Evolutionary conservation across 768 basidiomycete species (phyloP).

Genomic region (Tephrocybe sp.): DNA sequence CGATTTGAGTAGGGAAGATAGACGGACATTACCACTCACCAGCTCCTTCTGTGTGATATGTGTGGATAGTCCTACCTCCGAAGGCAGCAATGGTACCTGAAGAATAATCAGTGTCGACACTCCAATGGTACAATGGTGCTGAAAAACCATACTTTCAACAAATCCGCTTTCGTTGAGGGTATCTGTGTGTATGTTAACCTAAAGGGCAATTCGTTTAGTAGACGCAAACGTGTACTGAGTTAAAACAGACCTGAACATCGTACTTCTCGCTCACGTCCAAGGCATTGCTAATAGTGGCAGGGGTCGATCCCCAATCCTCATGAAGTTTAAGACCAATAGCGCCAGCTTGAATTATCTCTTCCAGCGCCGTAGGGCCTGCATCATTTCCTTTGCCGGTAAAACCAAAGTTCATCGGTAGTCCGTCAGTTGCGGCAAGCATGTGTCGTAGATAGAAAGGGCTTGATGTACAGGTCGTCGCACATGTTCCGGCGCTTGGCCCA

Average conservation of each 20-base stretch:
- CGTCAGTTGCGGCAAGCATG: conserved; percentile 92
- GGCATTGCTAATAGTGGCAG: conserved; percentile 72
- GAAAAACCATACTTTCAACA: conserved; percentile 69
- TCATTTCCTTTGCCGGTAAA: conserved; percentile 99
- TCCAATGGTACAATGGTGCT: background rate
- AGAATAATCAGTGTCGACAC: background rate
- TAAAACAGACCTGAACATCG: conserved; percentile 80
- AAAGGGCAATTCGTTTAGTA: background rate
- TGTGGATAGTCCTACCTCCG: conserved; percentile 89
- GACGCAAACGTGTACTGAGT: background rate
- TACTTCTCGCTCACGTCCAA: conserved; percentile 84
- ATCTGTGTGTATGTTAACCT: conserved; percentile 95
- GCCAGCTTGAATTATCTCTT: conserved; percentile 18
- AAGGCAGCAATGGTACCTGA: conserved; percentile 88
- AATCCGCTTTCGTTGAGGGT: conserved; percentile 98
- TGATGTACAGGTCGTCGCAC: conserved; percentile 93
- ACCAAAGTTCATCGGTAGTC: conserved; percentile 85
- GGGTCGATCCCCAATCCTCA: conserved; percentile 96
- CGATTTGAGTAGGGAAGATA: background rate
- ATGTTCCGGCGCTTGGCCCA: conserved; percentile 86
- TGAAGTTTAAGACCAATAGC: conserved; percentile 82
- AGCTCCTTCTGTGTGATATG: conserved; percentile 96
- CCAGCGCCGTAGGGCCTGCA: conserved; percentile 65
- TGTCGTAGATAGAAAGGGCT: conserved; percentile 85
- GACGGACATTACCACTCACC: conserved; percentile 38